phyloP scores from a whole-genome alignment of 2,329 filamentous ascomycete species.

The Trichophaea hybrida region DNA sequence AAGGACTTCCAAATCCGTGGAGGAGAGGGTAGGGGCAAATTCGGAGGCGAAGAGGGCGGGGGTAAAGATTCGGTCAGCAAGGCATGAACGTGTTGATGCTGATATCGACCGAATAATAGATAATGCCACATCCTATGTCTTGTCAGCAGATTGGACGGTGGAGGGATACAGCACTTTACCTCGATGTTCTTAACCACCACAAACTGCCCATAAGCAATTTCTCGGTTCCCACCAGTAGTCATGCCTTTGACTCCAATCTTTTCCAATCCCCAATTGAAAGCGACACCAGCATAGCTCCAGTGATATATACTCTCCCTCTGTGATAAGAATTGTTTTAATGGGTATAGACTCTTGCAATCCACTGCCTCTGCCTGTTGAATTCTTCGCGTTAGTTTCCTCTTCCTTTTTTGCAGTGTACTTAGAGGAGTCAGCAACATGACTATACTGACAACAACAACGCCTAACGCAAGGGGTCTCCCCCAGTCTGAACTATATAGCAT shows the following conservation, averaged over 20 bases:
- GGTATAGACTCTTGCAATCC: conserved; percentile 52
- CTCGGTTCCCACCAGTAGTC: conserved; percentile 4
- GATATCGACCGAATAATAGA: conserved; percentile 34
- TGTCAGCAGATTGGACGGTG: not conserved
- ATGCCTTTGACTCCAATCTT: conserved; percentile 11
- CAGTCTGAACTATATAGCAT: conserved; percentile 62
- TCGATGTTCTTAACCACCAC: conserved; percentile 45
- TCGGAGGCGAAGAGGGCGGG: conserved; percentile 47
- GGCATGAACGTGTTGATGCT: conserved; percentile 35
- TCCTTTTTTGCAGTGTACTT: not conserved
- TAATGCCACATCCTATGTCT: not conserved
- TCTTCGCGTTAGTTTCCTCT: no score
- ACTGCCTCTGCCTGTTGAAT: conserved; percentile 49
- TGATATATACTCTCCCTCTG: conserved; percentile 57
- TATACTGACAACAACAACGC: conserved; percentile 46
- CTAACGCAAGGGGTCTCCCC: conserved; percentile 67
- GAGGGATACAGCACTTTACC: conserved; percentile 24
- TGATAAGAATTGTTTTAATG: conserved; percentile 52
- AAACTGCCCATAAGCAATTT: conserved; percentile 31
- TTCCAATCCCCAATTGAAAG: conserved; percentile 25
- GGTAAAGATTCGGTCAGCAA: conserved; percentile 54
- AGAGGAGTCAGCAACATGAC: not conserved
- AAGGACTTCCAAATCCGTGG: conserved; percentile 54
- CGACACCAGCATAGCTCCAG: conserved; percentile 24
- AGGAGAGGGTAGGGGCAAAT: conserved; percentile 45